Base-by-base conservation (phyloP, 148 eudicot genomes). In the Cornus suecica region DNA sequence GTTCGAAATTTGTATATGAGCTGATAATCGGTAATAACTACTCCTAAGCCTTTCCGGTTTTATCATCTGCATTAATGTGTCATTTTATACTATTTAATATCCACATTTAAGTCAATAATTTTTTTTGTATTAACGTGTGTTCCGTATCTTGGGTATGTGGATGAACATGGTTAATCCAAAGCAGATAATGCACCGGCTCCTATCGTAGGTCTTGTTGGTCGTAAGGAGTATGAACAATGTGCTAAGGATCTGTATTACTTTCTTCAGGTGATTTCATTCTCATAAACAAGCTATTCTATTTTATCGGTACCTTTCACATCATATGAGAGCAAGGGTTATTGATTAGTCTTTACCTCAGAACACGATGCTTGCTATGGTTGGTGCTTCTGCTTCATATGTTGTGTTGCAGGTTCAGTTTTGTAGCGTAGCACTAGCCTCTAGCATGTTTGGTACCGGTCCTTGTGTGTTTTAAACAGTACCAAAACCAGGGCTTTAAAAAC, bases 151-250 rank as follows among this genome's bases (percentile, higher is more conserved):
- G 29, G 62, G 32, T 8, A 72, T 20, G 58, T 77, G 48, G 66
- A n/a, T 10, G 5, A 71, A 18, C 25, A 5, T 30, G 45, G 70
- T 68, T 78, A 41, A 28, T 64, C 67, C 60, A 66, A 77, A 87
- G 81, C 92, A 95, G 99, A 93, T 79, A 91, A 91, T 70, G 97
- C 99, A 73, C 99, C 97, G 48, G 88, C 97, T 77, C 91, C 97
- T 74, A 83, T 95, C 62, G 93, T 88, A 51, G 83, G 97, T 81
- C 91, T 95, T 79, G 88, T 95, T 77, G 99, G 99, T 72, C 92
- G 85, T 10, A 95, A 91, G 85, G 94, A 93, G 82, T 95, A 95
- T 83, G 97, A 95, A 78, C 91, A 90, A 72, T 92, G 97, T 87
- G 94, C 97, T 9, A 91, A 88, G 78, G 99, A 95, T 88, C 86